Evolutionary conservation across 2,329 filamentous ascomycete species (phyloP), one percentile per base, ranked within the genome.

Genomic region (Penicillium sp.): DNA sequence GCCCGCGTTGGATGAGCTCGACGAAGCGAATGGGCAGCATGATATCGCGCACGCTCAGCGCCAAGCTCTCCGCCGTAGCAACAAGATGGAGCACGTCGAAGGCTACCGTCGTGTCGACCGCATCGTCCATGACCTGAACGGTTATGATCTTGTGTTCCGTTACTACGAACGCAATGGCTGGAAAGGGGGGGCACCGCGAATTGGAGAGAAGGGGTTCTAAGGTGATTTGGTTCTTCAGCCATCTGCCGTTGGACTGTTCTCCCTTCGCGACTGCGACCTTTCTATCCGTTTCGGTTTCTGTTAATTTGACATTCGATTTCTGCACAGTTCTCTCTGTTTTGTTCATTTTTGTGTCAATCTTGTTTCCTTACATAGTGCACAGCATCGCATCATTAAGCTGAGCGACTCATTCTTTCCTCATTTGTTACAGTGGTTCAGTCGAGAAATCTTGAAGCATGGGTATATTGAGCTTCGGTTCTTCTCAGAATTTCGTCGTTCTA

Each of bases 41-140:
- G 66, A 69, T 50, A 55, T 63, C 31, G 63, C 72, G 69, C 63
- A 72, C 62, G 55, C 74, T 47, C 65, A 75, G 56, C 66, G 69
- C 48, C 67, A 70, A 52, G 67, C 68, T 51, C 61, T 70, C 48
- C 69, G 75, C 61, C 69, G 72, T 38, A 67, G 66, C 51, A 65
- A 70, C 48, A 77, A 75, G 55, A 85, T 90, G 74, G 90, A 97
- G 62, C 77, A 77, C 44, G 86, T 98, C 59, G 77, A 81, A 53
- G 93, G 93, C 2, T 98, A 98, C 68, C 81, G 85, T 53, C 82
- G 93, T 19, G 80, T 96, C 46, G 93, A 98, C 69, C 85, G 90
- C 48, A 96, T 98, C 58, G 88, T 98, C 44, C 93, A 98, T 69
- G 90, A 97, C 64, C 84, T 98, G 61, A 91, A 98, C 65, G 93